Evolutionary conservation across 164 flowering plant genomes (phyloP).

Genomic region (Vitis vinifera): DNA sequence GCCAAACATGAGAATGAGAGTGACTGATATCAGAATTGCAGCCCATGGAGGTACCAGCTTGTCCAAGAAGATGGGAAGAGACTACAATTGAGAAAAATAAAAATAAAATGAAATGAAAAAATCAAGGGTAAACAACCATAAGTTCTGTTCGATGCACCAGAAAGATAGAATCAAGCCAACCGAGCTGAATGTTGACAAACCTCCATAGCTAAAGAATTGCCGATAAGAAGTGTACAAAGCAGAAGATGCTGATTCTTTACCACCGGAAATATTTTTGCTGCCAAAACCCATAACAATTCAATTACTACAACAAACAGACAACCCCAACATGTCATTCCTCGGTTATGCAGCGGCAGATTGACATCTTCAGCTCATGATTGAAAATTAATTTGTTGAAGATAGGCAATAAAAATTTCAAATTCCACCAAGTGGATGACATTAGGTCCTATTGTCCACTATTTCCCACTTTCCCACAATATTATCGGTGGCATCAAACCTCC

Average conservation of each 20-base stretch:
- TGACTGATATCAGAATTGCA: slow-evolving; percentile 74
- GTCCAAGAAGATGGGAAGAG: slow-evolving; percentile 88
- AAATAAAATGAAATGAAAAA: neutral
- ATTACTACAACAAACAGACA: neutral
- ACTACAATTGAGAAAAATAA: slow-evolving; percentile 28
- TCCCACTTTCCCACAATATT: too few species aligned
- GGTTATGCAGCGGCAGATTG: too few species aligned
- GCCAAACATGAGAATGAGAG: slow-evolving; percentile 81
- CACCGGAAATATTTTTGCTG: slow-evolving; percentile 90
- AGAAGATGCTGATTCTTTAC: slow-evolving; percentile 95
- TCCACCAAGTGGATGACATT: too few species aligned
- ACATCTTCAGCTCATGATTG: too few species aligned
- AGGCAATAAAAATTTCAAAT: too few species aligned
- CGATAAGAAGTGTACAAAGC: slow-evolving; percentile 85
- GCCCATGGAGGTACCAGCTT: slow-evolving; percentile 79
- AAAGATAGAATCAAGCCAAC: too few species aligned
- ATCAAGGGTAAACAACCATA: too few species aligned
- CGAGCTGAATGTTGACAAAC: slow-evolving; percentile 27
- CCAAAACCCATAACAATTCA: slow-evolving; percentile 19
- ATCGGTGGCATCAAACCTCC: neutral
- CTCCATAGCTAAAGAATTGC: slow-evolving; percentile 93
- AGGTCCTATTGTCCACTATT: too few species aligned
- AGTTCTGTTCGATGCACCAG: too few species aligned
- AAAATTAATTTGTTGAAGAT: too few species aligned
- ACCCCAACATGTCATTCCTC: neutral